Conservation (phyloP, 2,329 filamentous ascomycete genomes). For the Claviceps quebecensis region DNA sequence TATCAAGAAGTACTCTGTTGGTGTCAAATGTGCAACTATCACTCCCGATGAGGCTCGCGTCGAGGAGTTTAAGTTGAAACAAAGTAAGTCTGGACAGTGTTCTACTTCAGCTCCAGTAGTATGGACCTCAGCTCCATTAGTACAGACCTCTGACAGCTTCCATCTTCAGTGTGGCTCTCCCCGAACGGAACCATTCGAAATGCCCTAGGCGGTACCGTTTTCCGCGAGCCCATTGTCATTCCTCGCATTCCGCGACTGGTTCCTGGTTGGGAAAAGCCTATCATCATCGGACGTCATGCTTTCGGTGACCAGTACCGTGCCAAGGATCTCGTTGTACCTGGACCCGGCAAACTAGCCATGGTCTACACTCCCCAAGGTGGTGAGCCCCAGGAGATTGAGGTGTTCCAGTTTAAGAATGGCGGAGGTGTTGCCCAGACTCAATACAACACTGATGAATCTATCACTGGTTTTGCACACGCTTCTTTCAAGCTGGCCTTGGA, state of each 20-base stretch:
- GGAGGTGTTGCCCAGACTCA: conserved; percentile 87
- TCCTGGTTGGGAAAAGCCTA: conserved; percentile 96
- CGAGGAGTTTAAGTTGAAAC: conserved; percentile 96
- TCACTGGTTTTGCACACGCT: conserved; percentile 86
- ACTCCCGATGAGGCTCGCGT: conserved; percentile 94
- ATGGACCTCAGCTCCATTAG: not conserved
- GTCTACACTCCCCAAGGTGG: conserved; percentile 81
- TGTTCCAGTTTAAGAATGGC: conserved; percentile 75
- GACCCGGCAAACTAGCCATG: conserved; percentile 81
- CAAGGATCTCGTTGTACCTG: conserved; percentile 74
- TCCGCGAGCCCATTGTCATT: conserved; percentile 98
- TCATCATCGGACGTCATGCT: conserved; percentile 96
- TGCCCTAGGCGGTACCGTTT: conserved; percentile 79
- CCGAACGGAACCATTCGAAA: conserved; percentile 84
- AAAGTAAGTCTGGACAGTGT: conserved; percentile 51
- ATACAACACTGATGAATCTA: conserved; percentile 97
- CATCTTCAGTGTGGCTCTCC: conserved; percentile 79
- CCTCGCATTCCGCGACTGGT: conserved; percentile 84
- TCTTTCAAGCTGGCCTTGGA: conserved; percentile 89
- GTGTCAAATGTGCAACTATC: conserved; percentile 98
- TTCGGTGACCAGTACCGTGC: conserved; percentile 98
- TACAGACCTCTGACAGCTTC: not conserved
- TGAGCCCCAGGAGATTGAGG: conserved; percentile 72
- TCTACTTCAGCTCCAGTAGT: not conserved
- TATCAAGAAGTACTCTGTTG: conserved; percentile 97